Base-by-base conservation (phyloP, 768 basidiomycete genomes). In the Phlegmacium glaucopus region DNA sequence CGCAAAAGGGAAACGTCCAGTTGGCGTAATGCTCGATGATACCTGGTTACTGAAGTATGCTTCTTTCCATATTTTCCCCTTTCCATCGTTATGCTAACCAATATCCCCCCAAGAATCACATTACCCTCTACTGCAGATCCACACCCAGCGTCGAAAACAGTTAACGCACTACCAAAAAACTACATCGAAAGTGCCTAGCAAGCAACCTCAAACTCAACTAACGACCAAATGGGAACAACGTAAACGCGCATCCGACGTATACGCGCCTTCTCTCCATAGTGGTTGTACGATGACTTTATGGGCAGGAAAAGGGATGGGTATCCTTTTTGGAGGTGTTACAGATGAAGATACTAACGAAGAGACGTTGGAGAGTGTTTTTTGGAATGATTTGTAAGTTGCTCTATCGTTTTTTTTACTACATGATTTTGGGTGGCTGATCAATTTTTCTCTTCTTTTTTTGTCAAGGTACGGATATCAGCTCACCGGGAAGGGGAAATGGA, bases 211-310 rank as follows among this genome's bases (percentile, higher is more conserved):
- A 48, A 47, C 52, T 12, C 66, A 76, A 32, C 47, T 51, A 10
- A 40, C 54, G 13, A 74, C 87, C 40, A 94, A 92, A 63, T 95
- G 93, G 93, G 92, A 94, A 60, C 80, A 80, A 46, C 78, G 88
- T 17, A 93, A 92, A 64, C 75, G 82, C 38, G 69, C 78, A 0
- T 78, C 80, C 0, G 83, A 82, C 1, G 85, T 82, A 1, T 86
- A 83, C 54, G 82, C 83, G 0, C 92, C 92, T 0, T 72, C 79
- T 0, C 59, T 83, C 4, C 79, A 90, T 4, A 86, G 83, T 0
- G 93, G 93, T 1, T 90, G 87, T 54, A 92, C 90, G 4, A 95
- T 95, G 93, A 71, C 87, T 0, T 66, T 85, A 0, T 95, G 93
- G 93, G 44, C 62, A 0, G 64, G 76, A 15, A 86, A 82, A 55